Base-by-base conservation (phyloP, 306 rosid genomes). In the Abrus precatorius region DNA sequence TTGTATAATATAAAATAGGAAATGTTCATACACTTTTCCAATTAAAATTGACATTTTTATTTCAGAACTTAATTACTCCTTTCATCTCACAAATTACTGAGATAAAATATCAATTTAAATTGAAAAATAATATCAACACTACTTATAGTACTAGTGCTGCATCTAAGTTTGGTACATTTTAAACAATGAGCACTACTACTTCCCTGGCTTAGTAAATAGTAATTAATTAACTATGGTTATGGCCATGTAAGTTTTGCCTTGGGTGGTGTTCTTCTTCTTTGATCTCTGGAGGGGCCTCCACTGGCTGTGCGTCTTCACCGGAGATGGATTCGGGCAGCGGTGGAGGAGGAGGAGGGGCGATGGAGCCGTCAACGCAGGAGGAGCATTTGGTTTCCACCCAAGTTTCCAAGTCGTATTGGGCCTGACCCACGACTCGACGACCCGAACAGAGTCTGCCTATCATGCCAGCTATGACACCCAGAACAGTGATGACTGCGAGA, bases 401-500 rank as follows among this genome's bases (percentile, higher is more conserved):
- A 8, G 85, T 83, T 65, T 95, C 92, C 60, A 95, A 48, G 84
- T 92, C 93, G 87, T 85, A 87, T 20, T 85, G 87, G 0, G 84
- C 89, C 9, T 84, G 78, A 59, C 98, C 97, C 88, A 91, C 87
- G 85, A 92, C 80, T 62, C 88, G 93, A 34, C 91, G 92, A 76
- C 95, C 97, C 14, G 94, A 91, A 57, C 98, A 95, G 77, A 95
- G 89, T 62, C 98, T 78, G 0, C 98, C 98, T 3, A 95, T 87
- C 91, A 95, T 86, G 6, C 87, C 97, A 0, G 97, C 95, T 0
- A 92, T 72, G 79, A 92, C 88, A 5, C 93, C 98, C 33, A 95
- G 86, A 67, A 92, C 74, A 11, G 91, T 80, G 74, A 95, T 90
- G 32, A 92, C 84, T 0, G 97, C 95, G 1, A 95, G 88, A 30